Base-by-base conservation (phyloP, 352 stramenopile species). In the Globisporangium solare region DNA sequence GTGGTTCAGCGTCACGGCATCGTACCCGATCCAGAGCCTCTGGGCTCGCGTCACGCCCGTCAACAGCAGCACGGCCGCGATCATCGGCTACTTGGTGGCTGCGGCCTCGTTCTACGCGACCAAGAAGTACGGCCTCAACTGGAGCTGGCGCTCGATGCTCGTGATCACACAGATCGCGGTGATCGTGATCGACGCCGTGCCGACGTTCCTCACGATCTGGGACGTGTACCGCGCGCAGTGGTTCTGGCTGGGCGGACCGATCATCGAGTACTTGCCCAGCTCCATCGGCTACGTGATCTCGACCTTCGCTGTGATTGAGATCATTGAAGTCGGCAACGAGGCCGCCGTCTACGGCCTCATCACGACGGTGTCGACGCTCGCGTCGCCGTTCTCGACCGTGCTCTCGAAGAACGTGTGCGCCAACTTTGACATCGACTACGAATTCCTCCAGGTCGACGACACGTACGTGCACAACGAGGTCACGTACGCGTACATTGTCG, bases 91-190 rank as follows among this genome's bases (percentile, higher is more conserved):
- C 10, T 45, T 75, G 12, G 63, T 83, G 43, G 68, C 68, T 14
- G 61, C 70, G 17, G 59, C 45, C 0, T 61, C 66, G 14, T 71
- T 74, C 2, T 56, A 74, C 27, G 46, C 54, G 21, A 71, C 70
- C 20, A 64, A 62, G 20, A 56, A 67, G 48, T 78, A 58, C 54
- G 73, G 70, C 3, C 53, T 80, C 37, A 67, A 71, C 52, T 83
- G 73, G 73, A 79, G 73, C 60, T 83, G 73, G 73, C 73, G 71
- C 52, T 72, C 60, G 55, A 71, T 78, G 56, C 57, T 79, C 22
- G 68, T 74, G 12, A 27, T 80, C 48, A 68, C 72, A 3, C 50
- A 77, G 40, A n/a, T 76, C 21, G 35, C 48, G 6, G 43, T 63
- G n/a, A 59, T 59, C 57, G 15, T 59, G 0, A 35, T 69, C 20